phyloP scores from a whole-genome alignment of 441 rosid genomes.

The Gossypium davidsonii region DNA sequence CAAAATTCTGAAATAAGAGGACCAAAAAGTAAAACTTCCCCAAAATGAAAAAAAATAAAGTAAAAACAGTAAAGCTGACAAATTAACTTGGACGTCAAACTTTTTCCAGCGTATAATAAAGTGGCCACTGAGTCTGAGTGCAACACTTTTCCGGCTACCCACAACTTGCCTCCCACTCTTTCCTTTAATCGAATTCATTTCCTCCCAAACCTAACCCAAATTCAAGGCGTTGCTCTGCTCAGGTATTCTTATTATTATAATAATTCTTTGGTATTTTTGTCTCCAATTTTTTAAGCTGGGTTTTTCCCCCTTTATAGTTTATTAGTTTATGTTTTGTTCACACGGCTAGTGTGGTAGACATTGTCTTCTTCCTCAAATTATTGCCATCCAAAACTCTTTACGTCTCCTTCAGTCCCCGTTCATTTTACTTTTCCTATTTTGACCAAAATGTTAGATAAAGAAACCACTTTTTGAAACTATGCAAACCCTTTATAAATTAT shows the following conservation, averaged over 20 bases:
- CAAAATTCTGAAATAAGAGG: neutral
- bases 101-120: neutral
- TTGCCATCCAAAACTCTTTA: neutral
- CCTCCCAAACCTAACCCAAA: neutral
- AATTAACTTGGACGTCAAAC: neutral
- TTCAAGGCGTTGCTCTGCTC: neutral
- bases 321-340: neutral
- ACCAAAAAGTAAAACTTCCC: neutral
- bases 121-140: neutral
- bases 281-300: neutral
- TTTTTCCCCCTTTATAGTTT: neutral
- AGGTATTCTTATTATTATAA: neutral
- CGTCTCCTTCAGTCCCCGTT: neutral
- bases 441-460: neutral
- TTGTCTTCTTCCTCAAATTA: neutral
- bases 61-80: neutral
- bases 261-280: neutral
- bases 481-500: neutral
- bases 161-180: neutral
- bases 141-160: neutral
- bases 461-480: neutral
- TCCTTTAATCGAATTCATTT: neutral
- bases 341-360: neutral
- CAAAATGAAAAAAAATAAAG: neutral
- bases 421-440: neutral